phyloP scores from a whole-genome alignment of 495 filamentous ascomycete species.

The Penicillium lividum region DNA sequence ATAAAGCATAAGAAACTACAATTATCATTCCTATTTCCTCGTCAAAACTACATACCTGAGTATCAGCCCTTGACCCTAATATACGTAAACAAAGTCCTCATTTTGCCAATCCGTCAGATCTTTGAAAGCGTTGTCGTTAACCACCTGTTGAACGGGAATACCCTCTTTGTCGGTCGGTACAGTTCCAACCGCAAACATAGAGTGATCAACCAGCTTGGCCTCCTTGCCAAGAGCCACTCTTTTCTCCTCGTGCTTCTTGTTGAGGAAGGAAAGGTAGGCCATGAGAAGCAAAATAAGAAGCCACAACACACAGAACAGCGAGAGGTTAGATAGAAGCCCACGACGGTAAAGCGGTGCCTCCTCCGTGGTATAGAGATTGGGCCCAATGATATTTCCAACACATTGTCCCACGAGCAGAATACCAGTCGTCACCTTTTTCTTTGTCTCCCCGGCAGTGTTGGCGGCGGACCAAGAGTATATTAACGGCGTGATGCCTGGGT shows the following conservation, averaged over 20 bases:
- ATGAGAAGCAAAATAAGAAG: constrained; percentile 45
- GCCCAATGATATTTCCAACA: constrained; percentile 60
- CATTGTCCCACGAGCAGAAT: constrained; percentile 59
- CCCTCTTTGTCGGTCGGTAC: constrained; percentile 42
- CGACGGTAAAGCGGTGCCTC: constrained; percentile 56
- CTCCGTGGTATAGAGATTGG: constrained; percentile 57
- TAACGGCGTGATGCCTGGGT: constrained; percentile 58
- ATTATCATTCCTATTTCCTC: background rate
- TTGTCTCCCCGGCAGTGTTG: constrained; percentile 66
- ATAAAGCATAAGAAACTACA: background rate
- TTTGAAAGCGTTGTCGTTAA: constrained; percentile 53
- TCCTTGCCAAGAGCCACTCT: constrained; percentile 53
- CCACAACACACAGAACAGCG: constrained; percentile 56
- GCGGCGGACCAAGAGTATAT: constrained; percentile 64
- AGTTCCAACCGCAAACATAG: constrained; percentile 43
- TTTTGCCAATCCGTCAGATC: constrained; percentile 57
- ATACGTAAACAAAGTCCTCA: constrained; percentile 62
- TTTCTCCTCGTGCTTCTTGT: constrained; percentile 51
- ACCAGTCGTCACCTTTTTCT: constrained; percentile 60
- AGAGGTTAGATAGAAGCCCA: constrained; percentile 57
- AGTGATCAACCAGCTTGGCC: constrained; percentile 39
- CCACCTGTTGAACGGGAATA: constrained; percentile 41
- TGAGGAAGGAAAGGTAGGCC: constrained; percentile 49
- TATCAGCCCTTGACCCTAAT: constrained; percentile 29
- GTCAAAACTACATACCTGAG: background rate